Conservation (phyloP, 2,329 filamentous ascomycete species). For the Xylariaceae sp. region DNA sequence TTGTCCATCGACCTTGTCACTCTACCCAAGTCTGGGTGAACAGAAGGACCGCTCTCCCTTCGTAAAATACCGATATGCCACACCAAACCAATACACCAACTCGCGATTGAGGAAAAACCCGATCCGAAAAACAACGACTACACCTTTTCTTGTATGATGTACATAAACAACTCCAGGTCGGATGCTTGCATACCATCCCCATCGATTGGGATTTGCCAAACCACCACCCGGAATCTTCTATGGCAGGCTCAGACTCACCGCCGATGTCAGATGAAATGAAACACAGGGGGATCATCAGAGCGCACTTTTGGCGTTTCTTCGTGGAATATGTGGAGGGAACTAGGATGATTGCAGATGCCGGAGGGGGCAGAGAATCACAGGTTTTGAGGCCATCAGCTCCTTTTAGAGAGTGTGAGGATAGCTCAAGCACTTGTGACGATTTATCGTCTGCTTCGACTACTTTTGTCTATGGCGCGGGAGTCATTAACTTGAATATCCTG, state of each 20-base stretch:
- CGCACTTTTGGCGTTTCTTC: conserved; percentile 1
- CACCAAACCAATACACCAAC: conserved; percentile 4
- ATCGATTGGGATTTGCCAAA: neutral
- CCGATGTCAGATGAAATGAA: conserved; percentile 8
- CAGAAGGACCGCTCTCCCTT: conserved; percentile 7
- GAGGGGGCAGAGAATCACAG: conserved; percentile 1
- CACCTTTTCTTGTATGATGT: conserved; percentile 21
- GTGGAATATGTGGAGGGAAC: conserved; percentile 10
- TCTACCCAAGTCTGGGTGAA: too few relatives aligned
- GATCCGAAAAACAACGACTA: conserved; percentile 11
- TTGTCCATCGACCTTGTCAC: too few relatives aligned
- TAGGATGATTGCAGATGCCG: conserved; percentile 18
- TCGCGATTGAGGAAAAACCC: conserved; percentile 11
- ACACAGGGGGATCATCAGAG: conserved; percentile 3
- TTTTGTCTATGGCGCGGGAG: conserved; percentile 16
- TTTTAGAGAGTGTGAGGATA: conserved; percentile 5
- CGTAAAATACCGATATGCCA: too few relatives aligned
- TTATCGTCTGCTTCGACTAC: conserved; percentile 9
- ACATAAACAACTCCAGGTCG: conserved; percentile 3
- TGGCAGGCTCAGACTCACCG: neutral
- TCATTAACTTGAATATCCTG: conserved; percentile 22
- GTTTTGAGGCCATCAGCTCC: too few relatives aligned
- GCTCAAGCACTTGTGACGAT: neutral
- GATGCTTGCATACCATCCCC: too few relatives aligned
- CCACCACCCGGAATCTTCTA: too few relatives aligned